These are phyloP conservation scores for Volvox carteri DNA, from an alignment of 163 green algal genomes.

Conservation along the genomic window DNA sequence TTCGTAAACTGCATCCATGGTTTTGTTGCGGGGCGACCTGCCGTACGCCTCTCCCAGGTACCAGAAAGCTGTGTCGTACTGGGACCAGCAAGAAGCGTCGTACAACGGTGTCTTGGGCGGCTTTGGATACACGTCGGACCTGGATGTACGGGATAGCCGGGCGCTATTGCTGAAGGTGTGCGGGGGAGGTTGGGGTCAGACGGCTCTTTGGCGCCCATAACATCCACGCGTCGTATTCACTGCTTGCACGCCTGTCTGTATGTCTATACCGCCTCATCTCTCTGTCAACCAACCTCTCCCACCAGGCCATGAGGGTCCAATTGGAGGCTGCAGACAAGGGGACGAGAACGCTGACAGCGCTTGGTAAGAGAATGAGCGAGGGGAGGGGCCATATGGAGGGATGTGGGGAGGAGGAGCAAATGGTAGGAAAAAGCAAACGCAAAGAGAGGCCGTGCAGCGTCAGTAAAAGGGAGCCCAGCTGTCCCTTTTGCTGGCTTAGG, in stretches of 20 bases:
- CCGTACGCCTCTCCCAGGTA: too few species aligned
- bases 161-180: slow-evolving; percentile 80
- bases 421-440: too few species aligned
- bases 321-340: slow-evolving; percentile 69
- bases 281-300: background rate
- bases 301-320: slow-evolving; percentile 68
- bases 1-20: too few species aligned
- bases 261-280: background rate
- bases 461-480: too few species aligned
- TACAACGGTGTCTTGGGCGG: slow-evolving; percentile 91
- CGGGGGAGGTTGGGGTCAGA: background rate
- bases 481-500: too few species aligned
- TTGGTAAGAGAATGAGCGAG: slow-evolving; percentile 56
- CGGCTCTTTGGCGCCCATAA: too few species aligned
- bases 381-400: background rate
- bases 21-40: too few species aligned
- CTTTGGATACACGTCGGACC: slow-evolving; percentile 82
- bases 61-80: slow-evolving; percentile 84
- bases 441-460: too few species aligned
- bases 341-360: slow-evolving; percentile 65
- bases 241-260: background rate
- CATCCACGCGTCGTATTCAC: background rate
- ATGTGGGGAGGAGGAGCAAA: background rate
- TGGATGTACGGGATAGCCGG: slow-evolving; percentile 85
- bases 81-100: slow-evolving; percentile 85